Percentiles rank a stretch among this genome's conserved stretches.
phyloP scores from a whole-genome alignment of 345 rosid genomes.

The Euphorbia lathyris region DNA sequence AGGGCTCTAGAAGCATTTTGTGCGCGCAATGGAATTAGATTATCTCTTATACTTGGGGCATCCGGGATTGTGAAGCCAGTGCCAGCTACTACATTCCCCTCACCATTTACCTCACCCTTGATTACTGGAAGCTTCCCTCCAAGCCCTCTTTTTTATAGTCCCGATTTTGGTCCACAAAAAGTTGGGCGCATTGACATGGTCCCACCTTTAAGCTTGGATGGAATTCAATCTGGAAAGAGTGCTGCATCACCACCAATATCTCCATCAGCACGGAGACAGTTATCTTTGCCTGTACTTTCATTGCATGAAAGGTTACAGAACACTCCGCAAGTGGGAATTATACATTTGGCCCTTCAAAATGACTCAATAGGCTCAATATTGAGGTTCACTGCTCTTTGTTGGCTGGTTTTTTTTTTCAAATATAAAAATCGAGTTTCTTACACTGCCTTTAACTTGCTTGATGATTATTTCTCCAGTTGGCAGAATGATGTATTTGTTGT shows the following conservation, averaged over 20 bases:
- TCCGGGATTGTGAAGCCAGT: constrained; percentile 52
- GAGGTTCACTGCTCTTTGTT: constrained; percentile 47
- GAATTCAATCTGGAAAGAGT: constrained; percentile 54
- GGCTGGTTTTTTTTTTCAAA: constrained; percentile 8
- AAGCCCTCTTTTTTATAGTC: constrained; percentile 84
- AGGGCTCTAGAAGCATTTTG: constrained; percentile 90
- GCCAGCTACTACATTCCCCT: constrained; percentile 64
- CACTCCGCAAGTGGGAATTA: constrained; percentile 84
- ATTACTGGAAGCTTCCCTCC: constrained; percentile 93
- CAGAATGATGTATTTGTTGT: constrained; percentile 97
- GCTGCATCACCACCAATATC: constrained; percentile 68
- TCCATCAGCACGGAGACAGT: constrained; percentile 63
- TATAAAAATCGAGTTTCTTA: constrained; percentile 17
- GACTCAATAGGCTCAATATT: constrained; percentile 75
- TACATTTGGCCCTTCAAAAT: constrained; percentile 89
- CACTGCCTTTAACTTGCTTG: constrained; percentile 25
- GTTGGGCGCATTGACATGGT: constrained; percentile 77
- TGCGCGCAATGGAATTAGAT: constrained; percentile 58
- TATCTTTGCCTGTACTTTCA: constrained; percentile 67
- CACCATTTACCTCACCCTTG: constrained; percentile 83
- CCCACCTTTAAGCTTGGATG: constrained; percentile 95
- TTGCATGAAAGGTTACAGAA: constrained; percentile 89
- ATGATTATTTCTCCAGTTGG: constrained; percentile 53
- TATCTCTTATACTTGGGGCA: constrained; percentile 55
- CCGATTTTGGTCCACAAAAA: constrained; percentile 70